Evolutionary conservation across 345 rosid species (phyloP).

Genomic region (Erysimum cheiranthoides): DNA sequence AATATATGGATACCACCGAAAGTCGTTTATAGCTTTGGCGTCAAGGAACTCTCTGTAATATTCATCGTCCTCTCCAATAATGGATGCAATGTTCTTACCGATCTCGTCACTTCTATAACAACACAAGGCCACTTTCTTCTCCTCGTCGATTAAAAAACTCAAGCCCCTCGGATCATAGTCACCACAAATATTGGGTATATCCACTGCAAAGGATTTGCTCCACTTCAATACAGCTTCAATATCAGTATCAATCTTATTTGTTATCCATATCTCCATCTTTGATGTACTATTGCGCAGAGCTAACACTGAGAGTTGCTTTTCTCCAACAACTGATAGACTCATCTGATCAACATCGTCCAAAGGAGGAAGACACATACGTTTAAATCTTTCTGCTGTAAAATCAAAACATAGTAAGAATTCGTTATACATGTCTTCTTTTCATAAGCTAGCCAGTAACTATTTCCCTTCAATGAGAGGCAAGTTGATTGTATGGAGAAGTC

Average conservation of each 20-base stretch:
- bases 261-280: neutral
- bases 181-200: neutral
- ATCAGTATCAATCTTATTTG: neutral
- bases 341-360: accelerated
- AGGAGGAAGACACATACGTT: neutral
- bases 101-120: too few species aligned
- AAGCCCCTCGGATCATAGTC: too few species aligned
- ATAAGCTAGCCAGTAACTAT: neutral
- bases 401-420: neutral
- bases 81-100: too few species aligned
- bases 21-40: too few species aligned
- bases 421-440: too few species aligned
- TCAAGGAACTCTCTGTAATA: neutral
- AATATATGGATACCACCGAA: neutral
- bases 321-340: neutral
- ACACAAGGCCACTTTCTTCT: neutral
- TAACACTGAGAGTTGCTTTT: neutral
- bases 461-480: neutral
- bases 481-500: neutral
- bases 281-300: neutral
- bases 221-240: neutral
- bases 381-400: neutral
- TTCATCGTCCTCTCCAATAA: neutral
- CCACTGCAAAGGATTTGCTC: neutral
- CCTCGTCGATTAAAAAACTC: neutral